Evolutionary conservation across 2,329 filamentous ascomycete genomes (phyloP), one percentile per base, ranked within the genome.

Genomic region (Gaeumannomyces tritici): DNA sequence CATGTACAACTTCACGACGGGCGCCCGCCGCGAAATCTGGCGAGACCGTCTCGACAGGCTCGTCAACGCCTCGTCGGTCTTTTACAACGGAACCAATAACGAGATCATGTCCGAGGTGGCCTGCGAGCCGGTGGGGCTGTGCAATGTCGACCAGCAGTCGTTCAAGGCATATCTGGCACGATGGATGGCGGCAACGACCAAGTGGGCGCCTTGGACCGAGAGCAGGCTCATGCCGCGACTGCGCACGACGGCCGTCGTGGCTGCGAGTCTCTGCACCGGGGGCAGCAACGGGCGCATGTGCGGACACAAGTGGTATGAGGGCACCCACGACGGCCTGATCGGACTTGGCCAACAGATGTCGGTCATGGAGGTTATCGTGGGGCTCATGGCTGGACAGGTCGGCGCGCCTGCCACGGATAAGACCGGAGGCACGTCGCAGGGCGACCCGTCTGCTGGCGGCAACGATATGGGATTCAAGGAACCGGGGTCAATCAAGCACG

Each of bases 291-390:
- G 80, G 3, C 79, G 79, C 29, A 80, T 85, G 77, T 89, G 85
- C 67, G 83, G 85, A 11, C 72, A 85, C 61, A 80, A 80, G 64
- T 89, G 86, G 85, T 56, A 64, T 18, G 59, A 65, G 27, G 65
- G 64, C 7, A 18, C 18, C 8, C 64, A 67, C 62, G 85, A 89
- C 70, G 83, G 83, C 28, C 78, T 77, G 1, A 80, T 77, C 8
- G 87, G 87, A 8, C 81, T 89, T 2, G 88, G 88, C 6, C 86
- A 89, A 71, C 86, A 89, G 73, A 90, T 90, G 87, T 80, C 83
- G 1, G 86, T 83, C 2, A 75, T 90, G 71, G 85, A 89, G 68
- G 78, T 88, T 12, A 80, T 88, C 8, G 79, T 89, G 57, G 80
- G 81, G 51, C 86, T 84, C 67, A 77, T 87, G 71, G 81, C 88